Base-by-base conservation (phyloP, 2,329 filamentous ascomycete genomes). In the Madurella fahalii region DNA sequence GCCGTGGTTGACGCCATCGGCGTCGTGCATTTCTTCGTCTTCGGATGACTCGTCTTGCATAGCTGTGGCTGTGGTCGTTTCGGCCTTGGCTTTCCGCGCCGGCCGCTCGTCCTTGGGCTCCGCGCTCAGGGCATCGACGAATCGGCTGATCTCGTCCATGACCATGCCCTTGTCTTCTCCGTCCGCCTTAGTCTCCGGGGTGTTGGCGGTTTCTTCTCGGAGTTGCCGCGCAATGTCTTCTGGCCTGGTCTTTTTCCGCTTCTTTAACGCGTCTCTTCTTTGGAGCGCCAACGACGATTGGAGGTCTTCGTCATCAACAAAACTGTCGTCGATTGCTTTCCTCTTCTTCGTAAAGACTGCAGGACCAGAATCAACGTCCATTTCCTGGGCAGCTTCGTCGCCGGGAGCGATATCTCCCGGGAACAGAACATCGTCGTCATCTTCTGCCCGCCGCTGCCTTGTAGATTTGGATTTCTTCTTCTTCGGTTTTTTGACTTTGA, bases 101-200 rank as follows among this genome's bases (percentile, higher is more conserved):
- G 61, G 63, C 45, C 78, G 75, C 52, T 82, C 78, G 2, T 78
- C 74, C 8, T 78, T 76, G 17, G 77, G 80, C 13, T 86, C 83
- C 55, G 86, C 87, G 66, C 86, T 87, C 52, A 99, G 73, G 52
- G 90, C 90, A 25, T 91, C 87, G 31, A 99, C 88, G 64, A 99
- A 99, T 64, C 96, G 92, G 0, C 91, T 91, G 0, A 93, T 96
- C 67, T 96, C 94, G 57, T 96, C 93, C 54, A 99, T 92, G n/a
- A 96, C 82, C 1, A 99, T 76, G 1, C 91, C 93, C 31, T 72
- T 74, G 2, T 52, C 50, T 34, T 56, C 54, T 16, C 48, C 50
- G 64, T 66, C 69, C 7, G 65, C 63, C 2, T 76, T 76, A 34
- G 74, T 74, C 48, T 80, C 77, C 76, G 0, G 78, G 75, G 2